Base-by-base conservation (phyloP, 441 rosid genomes). In the Adansonia rubrostipa region DNA sequence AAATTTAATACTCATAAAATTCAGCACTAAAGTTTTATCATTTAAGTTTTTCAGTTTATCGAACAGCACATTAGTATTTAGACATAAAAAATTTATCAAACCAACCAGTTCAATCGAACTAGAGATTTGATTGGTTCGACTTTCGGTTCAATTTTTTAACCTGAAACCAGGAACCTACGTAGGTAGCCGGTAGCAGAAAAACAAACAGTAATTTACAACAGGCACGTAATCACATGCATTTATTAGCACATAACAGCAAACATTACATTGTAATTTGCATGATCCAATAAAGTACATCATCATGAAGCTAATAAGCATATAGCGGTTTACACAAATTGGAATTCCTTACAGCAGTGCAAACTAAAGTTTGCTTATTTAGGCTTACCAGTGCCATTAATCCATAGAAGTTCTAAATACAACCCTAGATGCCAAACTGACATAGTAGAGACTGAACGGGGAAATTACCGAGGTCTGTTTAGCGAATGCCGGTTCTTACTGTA, bases 401-500 rank as follows among this genome's bases (percentile, higher is more conserved):
- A 24, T 28, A 61, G 17, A 57, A 50, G 60, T 19, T 58, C 70
- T 53, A 40, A 40, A 53, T 9, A 72, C 17, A 64, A 71, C 71
- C n/a, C 22, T 57, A 77, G 22, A 68, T 61, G 45, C 47, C 51
- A 82, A 28, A 33, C 51, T 56, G 28, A 10, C 33, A 76, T 58
- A 57, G 42, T 71, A 19, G 72, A 72, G 9, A 33, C 67, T 53
- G 60, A 44, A 9, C 14, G 36, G 73, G 33, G 45, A 36, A 70
- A 14, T 42, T 9, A 76, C 24, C 33, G 53, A 77, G 65, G 57
- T 65, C 54, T 40, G 10, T 76, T 81, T 42, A 19, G 5, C 68
- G 42, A 51, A 36, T 73, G 78, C 84, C 28, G 6, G 17, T 60
- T 58, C 78, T 85, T 78, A 92, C 87, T 82, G 91, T 81, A 75